Evolutionary conservation across 179 eudicot species (phyloP).

Genomic region (Amaranthus tricolor): DNA sequence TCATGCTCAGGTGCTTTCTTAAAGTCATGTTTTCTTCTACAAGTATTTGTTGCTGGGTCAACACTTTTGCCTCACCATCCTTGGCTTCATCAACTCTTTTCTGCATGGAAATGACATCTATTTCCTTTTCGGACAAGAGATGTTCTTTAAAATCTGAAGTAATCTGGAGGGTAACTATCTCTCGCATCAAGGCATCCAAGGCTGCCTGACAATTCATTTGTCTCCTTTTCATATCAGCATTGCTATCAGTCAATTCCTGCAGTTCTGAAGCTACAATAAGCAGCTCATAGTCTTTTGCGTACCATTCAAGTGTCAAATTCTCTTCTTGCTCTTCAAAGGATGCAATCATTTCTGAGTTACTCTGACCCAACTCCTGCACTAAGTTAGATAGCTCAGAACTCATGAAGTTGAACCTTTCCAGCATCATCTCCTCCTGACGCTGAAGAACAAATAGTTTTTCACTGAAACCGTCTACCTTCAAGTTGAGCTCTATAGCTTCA

Average conservation of each 20-base stretch:
- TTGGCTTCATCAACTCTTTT: constrained; percentile 34
- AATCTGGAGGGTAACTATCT: constrained; percentile 39
- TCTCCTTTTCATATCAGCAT: constrained; percentile 30
- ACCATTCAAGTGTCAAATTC: constrained; percentile 40
- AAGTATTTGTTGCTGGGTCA: constrained; percentile 34
- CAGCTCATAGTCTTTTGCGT: constrained; percentile 63
- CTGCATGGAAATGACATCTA: constrained; percentile 34
- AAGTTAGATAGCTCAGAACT: constrained; percentile 58
- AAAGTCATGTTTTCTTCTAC: constrained; percentile 27
- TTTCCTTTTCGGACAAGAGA: constrained; percentile 47
- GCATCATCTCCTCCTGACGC: constrained; percentile 68
- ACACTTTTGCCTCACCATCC: constrained; percentile 37
- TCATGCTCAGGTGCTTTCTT: constrained; percentile 28
- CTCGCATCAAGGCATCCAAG: constrained; percentile 45
- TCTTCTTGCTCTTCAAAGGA: constrained; percentile 54
- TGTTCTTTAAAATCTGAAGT: constrained; percentile 40
- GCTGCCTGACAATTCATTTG: constrained; percentile 24
- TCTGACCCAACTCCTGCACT: constrained; percentile 54
- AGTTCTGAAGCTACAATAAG: constrained; percentile 53
- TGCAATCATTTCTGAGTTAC: constrained; percentile 36
- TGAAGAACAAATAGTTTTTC: constrained; percentile 62
- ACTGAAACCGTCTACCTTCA: constrained; percentile 52
- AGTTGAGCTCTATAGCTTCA: constrained; percentile 48
- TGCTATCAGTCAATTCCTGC: constrained; percentile 39
- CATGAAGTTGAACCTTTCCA: constrained; percentile 63